A percentile compares a stretch with the other conserved stretches of the same genome.
phyloP scores from a whole-genome alignment of 2,329 filamentous ascomycete genomes.

The Claviceps humidiphila region DNA sequence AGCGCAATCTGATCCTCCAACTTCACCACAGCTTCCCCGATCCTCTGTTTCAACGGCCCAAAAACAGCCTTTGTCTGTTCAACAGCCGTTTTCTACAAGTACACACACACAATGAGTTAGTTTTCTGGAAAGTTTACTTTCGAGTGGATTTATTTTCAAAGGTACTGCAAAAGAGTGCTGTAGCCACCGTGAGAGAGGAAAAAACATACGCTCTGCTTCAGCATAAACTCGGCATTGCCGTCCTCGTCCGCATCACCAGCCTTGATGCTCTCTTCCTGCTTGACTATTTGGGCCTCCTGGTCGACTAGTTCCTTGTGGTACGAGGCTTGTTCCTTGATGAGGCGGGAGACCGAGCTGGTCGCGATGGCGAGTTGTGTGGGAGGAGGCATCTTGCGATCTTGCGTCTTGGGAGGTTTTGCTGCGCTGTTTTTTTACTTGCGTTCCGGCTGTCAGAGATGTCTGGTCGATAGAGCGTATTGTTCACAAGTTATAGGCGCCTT shows the following conservation, averaged over 20 bases:
- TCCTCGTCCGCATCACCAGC: constrained; percentile 41
- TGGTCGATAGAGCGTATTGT: too few relatives aligned
- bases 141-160: too few relatives aligned
- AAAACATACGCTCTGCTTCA: constrained; percentile 71
- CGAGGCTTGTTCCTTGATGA: constrained; percentile 82
- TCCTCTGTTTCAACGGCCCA: constrained; percentile 55
- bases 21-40: constrained; percentile 56
- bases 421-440: background rate
- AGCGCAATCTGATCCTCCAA: constrained; percentile 61
- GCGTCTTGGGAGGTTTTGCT: background rate
- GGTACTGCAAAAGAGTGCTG: too few relatives aligned
- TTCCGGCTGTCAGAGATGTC: too few relatives aligned
- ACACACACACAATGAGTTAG: background rate
- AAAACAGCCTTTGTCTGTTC: constrained; percentile 82
- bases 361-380: constrained; percentile 66
- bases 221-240: constrained; percentile 61
- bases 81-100: constrained; percentile 57
- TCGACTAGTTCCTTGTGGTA: constrained; percentile 76
- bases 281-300: constrained; percentile 59
- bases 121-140: background rate
- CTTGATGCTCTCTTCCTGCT: constrained; percentile 48
- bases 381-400: constrained; percentile 48
- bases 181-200: background rate
- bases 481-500: too few relatives aligned
- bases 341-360: constrained; percentile 64